These are phyloP conservation scores for Acacia acuminata DNA, from an alignment of 306 rosid species.

Conservation along the genomic window DNA sequence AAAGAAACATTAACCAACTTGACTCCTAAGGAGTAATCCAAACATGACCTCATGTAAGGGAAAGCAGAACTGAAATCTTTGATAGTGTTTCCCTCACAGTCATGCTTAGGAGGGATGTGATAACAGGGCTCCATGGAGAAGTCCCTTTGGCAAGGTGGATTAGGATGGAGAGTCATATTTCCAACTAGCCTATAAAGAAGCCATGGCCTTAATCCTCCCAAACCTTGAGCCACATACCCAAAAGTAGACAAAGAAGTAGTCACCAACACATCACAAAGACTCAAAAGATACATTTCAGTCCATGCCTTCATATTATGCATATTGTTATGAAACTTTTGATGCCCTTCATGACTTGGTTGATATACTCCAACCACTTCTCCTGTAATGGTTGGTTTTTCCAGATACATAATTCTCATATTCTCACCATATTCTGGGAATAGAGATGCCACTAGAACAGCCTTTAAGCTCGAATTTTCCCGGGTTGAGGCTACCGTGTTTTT, in stretches of 20 bases:
- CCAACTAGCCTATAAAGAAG: constrained; percentile 46
- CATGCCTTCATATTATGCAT: constrained; percentile 53
- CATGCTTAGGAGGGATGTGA: constrained; percentile 10
- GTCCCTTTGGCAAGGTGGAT: constrained; percentile 43
- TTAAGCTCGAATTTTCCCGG: constrained; percentile 21
- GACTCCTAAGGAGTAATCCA: constrained; percentile 49
- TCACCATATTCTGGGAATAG: constrained; percentile 50
- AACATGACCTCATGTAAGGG: constrained; percentile 49
- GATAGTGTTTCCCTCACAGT: constrained; percentile 25
- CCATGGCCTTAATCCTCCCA: constrained; percentile 53
- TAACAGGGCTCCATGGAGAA: constrained; percentile 49
- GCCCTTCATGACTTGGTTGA: constrained; percentile 58
- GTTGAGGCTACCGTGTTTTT: not conserved
- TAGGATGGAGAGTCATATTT: constrained; percentile 9
- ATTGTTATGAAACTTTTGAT: constrained; percentile 46
- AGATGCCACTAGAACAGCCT: constrained; percentile 50
- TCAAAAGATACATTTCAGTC: constrained; percentile 51
- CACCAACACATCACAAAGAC: constrained; percentile 45
- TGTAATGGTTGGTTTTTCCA: constrained; percentile 42
- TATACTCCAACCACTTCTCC: constrained; percentile 45
- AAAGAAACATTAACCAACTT: constrained; percentile 24
- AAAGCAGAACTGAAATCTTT: constrained; percentile 32
- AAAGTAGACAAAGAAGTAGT: constrained; percentile 55
- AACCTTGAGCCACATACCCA: constrained; percentile 61
- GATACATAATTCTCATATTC: constrained; percentile 38